Evolutionary conservation across 75 land plant species (phyloP).

Genomic region (Gnetum montanum): DNA sequence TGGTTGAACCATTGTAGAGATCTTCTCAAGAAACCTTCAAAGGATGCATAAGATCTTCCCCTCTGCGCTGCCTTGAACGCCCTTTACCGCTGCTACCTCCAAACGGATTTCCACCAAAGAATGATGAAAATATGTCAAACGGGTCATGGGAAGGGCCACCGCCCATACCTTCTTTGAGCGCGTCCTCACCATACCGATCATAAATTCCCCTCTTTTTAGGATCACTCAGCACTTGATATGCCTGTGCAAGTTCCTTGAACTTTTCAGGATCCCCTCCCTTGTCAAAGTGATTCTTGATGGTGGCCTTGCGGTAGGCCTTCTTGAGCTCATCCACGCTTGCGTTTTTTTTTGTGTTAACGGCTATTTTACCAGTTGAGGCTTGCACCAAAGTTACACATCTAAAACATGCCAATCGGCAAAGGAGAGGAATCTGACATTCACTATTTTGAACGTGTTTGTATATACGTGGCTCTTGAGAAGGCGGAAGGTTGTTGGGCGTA

Average conservation of each 20-base stretch:
- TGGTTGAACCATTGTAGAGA: conserved; percentile 68
- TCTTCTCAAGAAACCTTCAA: conserved; percentile 88
- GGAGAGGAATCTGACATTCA: too few species aligned
- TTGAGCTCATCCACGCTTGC: conserved; percentile 64
- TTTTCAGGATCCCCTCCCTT: conserved; percentile 94
- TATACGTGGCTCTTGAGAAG: too few species aligned
- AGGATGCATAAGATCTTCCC: conserved; percentile 85
- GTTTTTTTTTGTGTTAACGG: too few species aligned
- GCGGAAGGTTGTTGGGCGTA: too few species aligned
- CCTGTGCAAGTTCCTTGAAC: conserved; percentile 69
- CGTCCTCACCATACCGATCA: conserved; percentile 78
- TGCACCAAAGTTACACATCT: too few species aligned
- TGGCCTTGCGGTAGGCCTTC: conserved; percentile 74
- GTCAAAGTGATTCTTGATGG: conserved; percentile 89
- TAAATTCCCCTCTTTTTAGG: conserved; percentile 62
- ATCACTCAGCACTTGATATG: conserved; percentile 68
- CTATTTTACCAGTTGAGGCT: too few species aligned
- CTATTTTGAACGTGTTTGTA: too few species aligned
- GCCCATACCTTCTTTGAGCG: conserved; percentile 76
- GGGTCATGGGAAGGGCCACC: conserved; percentile 43
- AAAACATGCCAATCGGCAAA: too few species aligned
- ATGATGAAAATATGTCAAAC: conserved; percentile 62
- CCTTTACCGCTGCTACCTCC: conserved; percentile 53
- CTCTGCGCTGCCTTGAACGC: conserved; percentile 48
- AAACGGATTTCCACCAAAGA: conserved; percentile 46